Evolutionary conservation across 768 basidiomycete genomes (phyloP).

Genomic region (Epithele typhae): DNA sequence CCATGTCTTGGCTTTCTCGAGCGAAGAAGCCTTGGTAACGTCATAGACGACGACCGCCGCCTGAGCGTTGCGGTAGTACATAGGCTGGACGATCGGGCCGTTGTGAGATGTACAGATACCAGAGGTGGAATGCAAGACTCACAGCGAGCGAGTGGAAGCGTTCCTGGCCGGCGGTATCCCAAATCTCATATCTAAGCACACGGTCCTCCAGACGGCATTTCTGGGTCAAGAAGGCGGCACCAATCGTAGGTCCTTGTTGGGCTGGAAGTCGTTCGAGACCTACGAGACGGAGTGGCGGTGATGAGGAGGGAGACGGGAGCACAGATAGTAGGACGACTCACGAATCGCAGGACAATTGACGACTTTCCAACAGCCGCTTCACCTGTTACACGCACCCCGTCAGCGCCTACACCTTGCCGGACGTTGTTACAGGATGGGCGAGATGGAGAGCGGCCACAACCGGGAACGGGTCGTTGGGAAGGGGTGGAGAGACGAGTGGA

Average conservation of each 20-base stretch:
- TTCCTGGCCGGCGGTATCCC: slow-evolving; percentile 95
- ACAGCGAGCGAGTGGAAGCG: slow-evolving; percentile 97
- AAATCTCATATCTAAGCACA: slow-evolving; percentile 91
- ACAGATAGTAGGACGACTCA: slow-evolving; percentile 36
- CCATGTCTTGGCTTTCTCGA: slow-evolving; percentile 99
- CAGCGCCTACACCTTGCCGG: no score
- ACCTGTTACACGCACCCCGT: no score
- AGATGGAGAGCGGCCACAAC: not conserved
- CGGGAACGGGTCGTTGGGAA: not conserved
- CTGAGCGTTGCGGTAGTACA: slow-evolving; percentile 98
- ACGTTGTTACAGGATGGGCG: no score
- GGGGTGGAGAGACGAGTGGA: not conserved
- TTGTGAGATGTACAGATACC: not conserved
- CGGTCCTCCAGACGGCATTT: slow-evolving; percentile 95
- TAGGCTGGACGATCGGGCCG: slow-evolving; percentile 52
- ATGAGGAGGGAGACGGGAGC: not conserved
- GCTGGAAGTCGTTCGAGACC: slow-evolving; percentile 97
- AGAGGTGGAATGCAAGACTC: slow-evolving; percentile 28
- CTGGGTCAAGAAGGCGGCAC: slow-evolving; percentile 93
- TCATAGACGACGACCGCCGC: slow-evolving; percentile 99
- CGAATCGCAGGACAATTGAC: slow-evolving; percentile 96
- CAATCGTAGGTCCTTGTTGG: slow-evolving; percentile 99
- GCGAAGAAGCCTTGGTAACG: slow-evolving; percentile 89
- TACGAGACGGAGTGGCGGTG: slow-evolving; percentile 23
- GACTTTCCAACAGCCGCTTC: slow-evolving; percentile 99